phyloP scores from a whole-genome alignment of 2,329 filamentous ascomycete genomes.

The Cladophialophora psammophila region DNA sequence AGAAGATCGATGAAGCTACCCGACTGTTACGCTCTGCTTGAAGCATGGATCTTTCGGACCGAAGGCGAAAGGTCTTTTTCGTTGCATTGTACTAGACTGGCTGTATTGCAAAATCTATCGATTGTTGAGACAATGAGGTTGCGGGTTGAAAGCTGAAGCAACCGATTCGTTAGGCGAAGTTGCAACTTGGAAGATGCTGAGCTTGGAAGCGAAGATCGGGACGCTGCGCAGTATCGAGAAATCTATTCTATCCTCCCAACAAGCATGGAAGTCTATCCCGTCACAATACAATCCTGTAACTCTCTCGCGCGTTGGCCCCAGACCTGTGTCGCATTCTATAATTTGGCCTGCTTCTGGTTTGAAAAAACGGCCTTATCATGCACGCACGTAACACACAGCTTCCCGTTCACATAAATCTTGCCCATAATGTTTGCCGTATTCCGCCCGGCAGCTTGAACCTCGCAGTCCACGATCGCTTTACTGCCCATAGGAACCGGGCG shows the following conservation, averaged over 20 bases:
- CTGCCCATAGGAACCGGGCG: conserved; percentile 31
- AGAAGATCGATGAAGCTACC: not conserved
- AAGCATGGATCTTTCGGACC: not conserved
- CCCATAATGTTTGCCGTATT: conserved; percentile 34
- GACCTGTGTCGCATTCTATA: conserved; percentile 9
- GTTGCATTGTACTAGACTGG: not conserved
- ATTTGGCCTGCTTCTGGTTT: conserved; percentile 21
- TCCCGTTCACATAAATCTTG: conserved; percentile 36
- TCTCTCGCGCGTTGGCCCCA: not conserved
- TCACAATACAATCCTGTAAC: not conserved
- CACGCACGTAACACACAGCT: conserved; percentile 42
- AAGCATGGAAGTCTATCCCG: not conserved
- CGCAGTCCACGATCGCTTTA: conserved; percentile 30
- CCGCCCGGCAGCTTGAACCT: conserved; percentile 32
- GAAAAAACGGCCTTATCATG: conserved; percentile 47
- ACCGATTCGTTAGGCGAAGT: not conserved
- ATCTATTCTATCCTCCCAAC: conserved; percentile 10
- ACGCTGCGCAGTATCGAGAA: not conserved
- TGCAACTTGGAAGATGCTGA: not conserved
- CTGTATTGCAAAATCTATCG: not conserved
- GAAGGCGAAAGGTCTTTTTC: not conserved
- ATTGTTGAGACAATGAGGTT: not conserved
- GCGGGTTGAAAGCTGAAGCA: not conserved
- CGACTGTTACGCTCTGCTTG: not conserved
- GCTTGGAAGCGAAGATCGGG: not conserved